Base-by-base conservation (phyloP, 164 flowering plant species). In the Nymphaea colorata region DNA sequence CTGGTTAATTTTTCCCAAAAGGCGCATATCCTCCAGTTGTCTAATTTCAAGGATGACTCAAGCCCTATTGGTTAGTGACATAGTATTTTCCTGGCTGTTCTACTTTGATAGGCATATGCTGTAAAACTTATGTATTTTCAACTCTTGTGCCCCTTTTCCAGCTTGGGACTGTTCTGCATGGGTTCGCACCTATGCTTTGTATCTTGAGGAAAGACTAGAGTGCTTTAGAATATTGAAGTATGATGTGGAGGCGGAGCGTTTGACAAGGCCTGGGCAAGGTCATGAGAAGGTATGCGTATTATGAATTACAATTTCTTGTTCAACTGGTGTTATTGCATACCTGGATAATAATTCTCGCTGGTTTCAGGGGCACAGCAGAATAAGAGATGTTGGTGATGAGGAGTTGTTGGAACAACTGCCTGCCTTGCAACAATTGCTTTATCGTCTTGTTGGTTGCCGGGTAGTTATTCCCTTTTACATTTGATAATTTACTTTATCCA, bases 111-210 rank as follows among this genome's bases (percentile, higher is more conserved):
- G 15, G 57, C 8, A 51, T 51, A 25, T 25, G 36, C 36, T 25
- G 57, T 15, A 51, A 8, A 51, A 51, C 8, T 51, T 10, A 8
- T 5, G 57, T 51, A 51, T 15, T 51, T 51, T 51, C 14, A 51
- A 51, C 14, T 51, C 57, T 8, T 51, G 8, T 15, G 14, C 14
- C 14, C 65, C 70, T 5, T 62, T 71, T 78, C 53, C 84, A 94
- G 99, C 99, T 71, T 94, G 99, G 99, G 99, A 94, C 84, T 94
- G 96, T 78, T 94, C 99, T 70, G 98, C 88, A 43, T 94, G 99
- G 98, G 99, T 94, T 62, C 93, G 99, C 69, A 87, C 96, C 3
- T 94, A 94, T 84, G 96, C 89, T 43, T 77, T 84, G 44, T 94
- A 88, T 74, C 78, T 94, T 83, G 99, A 94, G 79, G 99, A 94